A percentile compares a stretch with the other conserved stretches of the same genome.
Evolutionary conservation across 257 asterid species (phyloP).

Genomic region (Nicotiana tomentosiformis): DNA sequence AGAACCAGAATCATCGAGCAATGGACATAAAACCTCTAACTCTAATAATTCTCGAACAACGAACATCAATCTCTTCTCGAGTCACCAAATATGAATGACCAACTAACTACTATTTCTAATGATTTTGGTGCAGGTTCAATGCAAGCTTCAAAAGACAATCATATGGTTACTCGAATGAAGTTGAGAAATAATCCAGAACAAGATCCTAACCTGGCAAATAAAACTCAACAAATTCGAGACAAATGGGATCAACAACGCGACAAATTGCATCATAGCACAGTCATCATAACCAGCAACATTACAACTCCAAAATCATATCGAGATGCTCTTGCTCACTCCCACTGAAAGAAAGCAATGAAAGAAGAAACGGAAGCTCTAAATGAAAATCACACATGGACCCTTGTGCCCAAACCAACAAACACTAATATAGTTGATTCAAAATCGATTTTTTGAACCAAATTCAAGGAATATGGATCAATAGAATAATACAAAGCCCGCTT

Average conservation of each 20-base stretch:
- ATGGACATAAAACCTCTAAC: not conserved
- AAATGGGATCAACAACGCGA: not conserved
- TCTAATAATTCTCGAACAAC: not conserved
- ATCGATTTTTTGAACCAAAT: no score
- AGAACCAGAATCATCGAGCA: not conserved
- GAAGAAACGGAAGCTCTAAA: not conserved
- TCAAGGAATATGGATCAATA: no score
- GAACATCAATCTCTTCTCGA: not conserved
- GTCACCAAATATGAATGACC: not conserved
- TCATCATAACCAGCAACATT: not conserved
- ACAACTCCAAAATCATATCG: not conserved
- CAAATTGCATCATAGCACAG: not conserved
- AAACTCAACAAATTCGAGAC: not conserved
- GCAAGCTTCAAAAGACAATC: not conserved
- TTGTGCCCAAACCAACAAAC: no score
- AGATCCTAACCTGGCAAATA: not conserved
- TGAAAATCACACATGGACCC: no score
- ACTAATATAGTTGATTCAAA: no score
- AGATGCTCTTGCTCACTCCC: not conserved
- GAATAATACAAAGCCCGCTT: no score
- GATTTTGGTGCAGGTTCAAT: no score
- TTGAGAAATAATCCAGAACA: not conserved
- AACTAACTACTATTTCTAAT: no score
- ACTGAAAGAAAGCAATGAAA: not conserved
- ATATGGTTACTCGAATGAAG: not conserved